These are phyloP conservation scores for Candida palmyrensis DNA, from an alignment of 805 yeast species.

Conservation along the genomic window DNA sequence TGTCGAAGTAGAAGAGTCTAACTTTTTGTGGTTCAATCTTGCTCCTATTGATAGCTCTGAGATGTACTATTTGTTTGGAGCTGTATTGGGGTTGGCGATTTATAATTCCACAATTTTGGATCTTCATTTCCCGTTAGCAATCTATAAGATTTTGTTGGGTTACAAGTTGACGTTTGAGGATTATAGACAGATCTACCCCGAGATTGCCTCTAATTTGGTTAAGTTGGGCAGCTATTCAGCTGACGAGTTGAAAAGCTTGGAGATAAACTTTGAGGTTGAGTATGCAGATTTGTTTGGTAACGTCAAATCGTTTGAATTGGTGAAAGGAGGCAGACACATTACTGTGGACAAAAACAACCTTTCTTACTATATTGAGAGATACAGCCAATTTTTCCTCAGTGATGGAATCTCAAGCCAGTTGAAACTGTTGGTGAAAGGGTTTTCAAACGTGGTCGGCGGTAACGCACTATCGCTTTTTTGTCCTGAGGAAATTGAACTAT, in stretches of 20 bases:
- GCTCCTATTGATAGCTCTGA: slow-evolving; percentile 42
- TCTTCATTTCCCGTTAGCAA: slow-evolving; percentile 65
- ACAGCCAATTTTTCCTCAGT: slow-evolving; percentile 57
- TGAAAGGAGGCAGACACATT: slow-evolving; percentile 51
- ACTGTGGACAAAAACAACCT: slow-evolving; percentile 58
- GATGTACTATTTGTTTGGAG: slow-evolving; percentile 74
- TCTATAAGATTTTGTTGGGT: slow-evolving; percentile 69
- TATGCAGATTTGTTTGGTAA: slow-evolving; percentile 47
- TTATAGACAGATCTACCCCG: slow-evolving; percentile 64
- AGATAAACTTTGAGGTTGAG: slow-evolving; percentile 56
- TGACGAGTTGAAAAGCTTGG: slow-evolving; percentile 40
- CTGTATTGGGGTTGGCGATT: slow-evolving; percentile 82
- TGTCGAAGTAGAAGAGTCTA: slow-evolving; percentile 59
- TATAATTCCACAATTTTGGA: slow-evolving; percentile 87
- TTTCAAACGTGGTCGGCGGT: slow-evolving; percentile 70
- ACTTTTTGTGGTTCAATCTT: slow-evolving; percentile 70
- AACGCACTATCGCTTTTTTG: slow-evolving; percentile 75
- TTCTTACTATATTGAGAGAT: slow-evolving; percentile 54
- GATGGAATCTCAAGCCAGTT: slow-evolving; percentile 51
- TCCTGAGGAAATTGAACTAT: slow-evolving; percentile 74
- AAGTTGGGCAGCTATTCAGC: slow-evolving; percentile 19
- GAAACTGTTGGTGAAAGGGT: slow-evolving; percentile 62
- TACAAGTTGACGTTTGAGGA: slow-evolving; percentile 57
- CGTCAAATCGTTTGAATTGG: slow-evolving; percentile 42
- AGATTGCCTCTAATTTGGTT: slow-evolving; percentile 39